Evolutionary conservation across 768 basidiomycete genomes (phyloP), one percentile per base, ranked within the genome.

Genomic region (Serpula lacrymans): DNA sequence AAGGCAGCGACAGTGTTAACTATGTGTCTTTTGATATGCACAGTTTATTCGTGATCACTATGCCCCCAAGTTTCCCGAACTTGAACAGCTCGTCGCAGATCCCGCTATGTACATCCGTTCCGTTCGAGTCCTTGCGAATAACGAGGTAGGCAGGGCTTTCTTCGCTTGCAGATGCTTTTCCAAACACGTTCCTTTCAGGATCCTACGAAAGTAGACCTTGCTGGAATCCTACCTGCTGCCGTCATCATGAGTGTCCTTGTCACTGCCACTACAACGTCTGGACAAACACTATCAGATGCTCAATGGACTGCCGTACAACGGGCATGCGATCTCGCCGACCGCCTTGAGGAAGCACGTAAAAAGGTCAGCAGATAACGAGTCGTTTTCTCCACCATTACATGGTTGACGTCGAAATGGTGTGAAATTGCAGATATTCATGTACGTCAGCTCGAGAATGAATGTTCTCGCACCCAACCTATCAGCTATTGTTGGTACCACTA

Each of bases 371-470:
- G n/a, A n/a, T n/a, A n/a, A n/a, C n/a, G n/a, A n/a, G n/a, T 54
- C 51, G 14, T 6, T 25, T 30, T 12, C 12, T 43, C 26, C 23
- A 23, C 17, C 39, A 5, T 9, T n/a, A n/a, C n/a, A n/a, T n/a
- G n/a, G n/a, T n/a, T n/a, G n/a, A n/a, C n/a, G n/a, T n/a, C n/a
- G 41, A 25, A 32, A 37, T 14, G n/a, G 27, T 36, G 21, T 11
- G n/a, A 23, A 27, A 5, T 32, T 41, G 2, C 55, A 94, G 88
- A 99, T 98, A 54, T 95, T 98, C 69, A 84, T 88, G 74, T 99
- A 98, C 77, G 96, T 99, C 64, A 95, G 94, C 74, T 95, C 91
- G 54, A 80, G 96, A 70, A 98, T 99, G 91, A 90, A 91, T 69
- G 80, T 92, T 42, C 85, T 99, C 58, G 95, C 96, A 52, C 96